These are phyloP conservation scores for Yamadazyma endophytica DNA, from an alignment of 805 yeast genomes.

Conservation along the genomic window DNA sequence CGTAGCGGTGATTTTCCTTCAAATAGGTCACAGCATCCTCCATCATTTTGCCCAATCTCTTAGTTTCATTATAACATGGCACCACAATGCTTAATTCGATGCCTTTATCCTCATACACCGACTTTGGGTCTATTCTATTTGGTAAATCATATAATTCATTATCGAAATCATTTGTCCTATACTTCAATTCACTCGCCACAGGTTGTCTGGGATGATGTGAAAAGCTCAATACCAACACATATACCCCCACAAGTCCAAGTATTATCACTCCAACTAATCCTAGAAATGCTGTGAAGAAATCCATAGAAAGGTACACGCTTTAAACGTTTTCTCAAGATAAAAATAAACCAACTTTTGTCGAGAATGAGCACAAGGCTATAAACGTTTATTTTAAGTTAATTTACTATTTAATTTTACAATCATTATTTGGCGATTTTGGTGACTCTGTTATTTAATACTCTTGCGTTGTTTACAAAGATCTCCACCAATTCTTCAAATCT, in stretches of 20 bases:
- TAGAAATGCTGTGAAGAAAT: no score
- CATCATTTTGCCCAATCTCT: constrained; percentile 66
- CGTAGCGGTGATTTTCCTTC: constrained; percentile 22
- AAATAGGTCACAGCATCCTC: constrained; percentile 63
- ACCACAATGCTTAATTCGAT: constrained; percentile 72
- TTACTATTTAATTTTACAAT: no score
- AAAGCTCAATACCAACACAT: no score
- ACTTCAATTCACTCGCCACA: constrained; percentile 48
- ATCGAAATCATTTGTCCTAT: constrained; percentile 43
- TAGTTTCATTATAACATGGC: constrained; percentile 90
- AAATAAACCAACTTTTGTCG: no score
- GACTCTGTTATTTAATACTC: constrained; percentile 40
- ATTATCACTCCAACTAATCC: constrained; percentile 2
- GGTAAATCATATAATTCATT: constrained; percentile 29
- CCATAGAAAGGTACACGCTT: no score
- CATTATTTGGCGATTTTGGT: constrained; percentile 32
- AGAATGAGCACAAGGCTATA: no score
- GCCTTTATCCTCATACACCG: constrained; percentile 20
- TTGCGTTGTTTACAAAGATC: constrained; percentile 40
- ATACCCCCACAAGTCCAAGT: constrained; percentile 36
- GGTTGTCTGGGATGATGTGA: constrained; percentile 65
- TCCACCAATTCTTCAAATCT: constrained; percentile 44
- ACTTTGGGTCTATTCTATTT: constrained; percentile 21
- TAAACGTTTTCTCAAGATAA: no score
- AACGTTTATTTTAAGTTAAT: no score